Evolutionary conservation across 495 filamentous ascomycete genomes (phyloP), one percentile per base, ranked within the genome.

Genomic region (Daldinia loculata): DNA sequence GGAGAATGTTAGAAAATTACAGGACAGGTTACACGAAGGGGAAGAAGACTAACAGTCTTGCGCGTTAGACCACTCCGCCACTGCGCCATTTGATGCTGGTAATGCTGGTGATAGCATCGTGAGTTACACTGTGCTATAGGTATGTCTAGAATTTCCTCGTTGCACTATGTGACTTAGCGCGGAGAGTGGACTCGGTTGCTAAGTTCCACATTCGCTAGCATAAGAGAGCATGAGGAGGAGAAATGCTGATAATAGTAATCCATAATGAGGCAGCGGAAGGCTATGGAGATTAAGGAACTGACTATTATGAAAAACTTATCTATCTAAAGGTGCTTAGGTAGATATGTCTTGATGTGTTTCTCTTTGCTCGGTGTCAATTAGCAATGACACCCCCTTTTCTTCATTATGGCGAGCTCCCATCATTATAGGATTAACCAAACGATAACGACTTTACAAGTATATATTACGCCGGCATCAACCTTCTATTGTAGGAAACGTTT

Each of bases 11-110:
- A 11, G 19, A 34, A 34, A 11, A 29, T 39, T 4, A 63, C 12
- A 24, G 52, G 11, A 17, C 17, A 26, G 53, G 45, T 56, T 59
- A 34, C 32, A 34, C 32, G 9, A 34, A 34, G 11, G 32, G 32
- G 9, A 34, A 12, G 32, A 34, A 12, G 32, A 34, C 32, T 34
- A 34, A 34, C 32, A 63, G 66, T 69, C 59, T 69, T 58, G 52
- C 60, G 59, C 60, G 22, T 41, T 69, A 63, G 56, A 63, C 59
- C 59, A 69, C 66, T 69, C 51, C 19, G 65, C 65, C 65, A 68
- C 65, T 61, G 58, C 58, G 65, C 58, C 51, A n/a, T 34, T 17
- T 29, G 30, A 27, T 29, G 4, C 9, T 55, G 12, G 50, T 22
- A 26, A 53, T 58, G 38, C 26, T 41, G 27, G 14, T 61, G 58